These are phyloP conservation scores for Hemileccinum rubropunctum DNA, from an alignment of 768 basidiomycete species.

Conservation along the genomic window DNA sequence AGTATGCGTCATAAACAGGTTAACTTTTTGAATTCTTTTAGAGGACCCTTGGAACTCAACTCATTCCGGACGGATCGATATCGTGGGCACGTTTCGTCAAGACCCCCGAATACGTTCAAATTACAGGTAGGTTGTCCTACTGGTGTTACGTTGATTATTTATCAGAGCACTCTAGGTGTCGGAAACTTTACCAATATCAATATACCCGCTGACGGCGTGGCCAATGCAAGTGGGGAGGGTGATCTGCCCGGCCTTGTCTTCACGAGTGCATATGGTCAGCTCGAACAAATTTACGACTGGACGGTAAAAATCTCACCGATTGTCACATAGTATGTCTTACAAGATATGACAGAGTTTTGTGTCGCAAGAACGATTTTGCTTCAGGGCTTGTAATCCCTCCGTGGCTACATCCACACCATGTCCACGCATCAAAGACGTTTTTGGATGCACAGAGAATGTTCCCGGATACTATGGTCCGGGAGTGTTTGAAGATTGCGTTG, in stretches of 20 bases:
- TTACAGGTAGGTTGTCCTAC: constrained; percentile 46
- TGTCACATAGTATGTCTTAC: constrained; percentile 10
- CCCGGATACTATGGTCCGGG: constrained; percentile 47
- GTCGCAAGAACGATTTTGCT: constrained; percentile 59
- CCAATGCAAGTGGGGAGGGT: constrained; percentile 55
- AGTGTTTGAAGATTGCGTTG: constrained; percentile 49
- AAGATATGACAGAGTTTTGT: constrained; percentile 53
- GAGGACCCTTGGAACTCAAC: constrained; percentile 58
- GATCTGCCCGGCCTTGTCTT: constrained; percentile 74
- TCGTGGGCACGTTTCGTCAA: constrained; percentile 64
- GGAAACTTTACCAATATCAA: constrained; percentile 68
- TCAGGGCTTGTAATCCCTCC: constrained; percentile 63
- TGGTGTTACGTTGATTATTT: constrained; percentile 19
- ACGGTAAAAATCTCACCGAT: constrained; percentile 39
- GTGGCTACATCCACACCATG: constrained; percentile 51
- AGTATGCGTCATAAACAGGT: background rate
- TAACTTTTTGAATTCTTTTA: constrained; percentile 19
- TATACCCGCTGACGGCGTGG: constrained; percentile 55
- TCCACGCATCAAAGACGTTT: constrained; percentile 55
- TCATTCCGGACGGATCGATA: constrained; percentile 74
- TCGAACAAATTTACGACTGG: constrained; percentile 70
- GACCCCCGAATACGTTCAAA: constrained; percentile 73
- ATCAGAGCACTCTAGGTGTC: constrained; percentile 44
- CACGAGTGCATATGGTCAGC: constrained; percentile 59
- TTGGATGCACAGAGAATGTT: constrained; percentile 66